Evolutionary conservation across 306 rosid genomes (phyloP), one percentile per base, ranked within the genome.

Genomic region (Trichosanthes truncata): DNA sequence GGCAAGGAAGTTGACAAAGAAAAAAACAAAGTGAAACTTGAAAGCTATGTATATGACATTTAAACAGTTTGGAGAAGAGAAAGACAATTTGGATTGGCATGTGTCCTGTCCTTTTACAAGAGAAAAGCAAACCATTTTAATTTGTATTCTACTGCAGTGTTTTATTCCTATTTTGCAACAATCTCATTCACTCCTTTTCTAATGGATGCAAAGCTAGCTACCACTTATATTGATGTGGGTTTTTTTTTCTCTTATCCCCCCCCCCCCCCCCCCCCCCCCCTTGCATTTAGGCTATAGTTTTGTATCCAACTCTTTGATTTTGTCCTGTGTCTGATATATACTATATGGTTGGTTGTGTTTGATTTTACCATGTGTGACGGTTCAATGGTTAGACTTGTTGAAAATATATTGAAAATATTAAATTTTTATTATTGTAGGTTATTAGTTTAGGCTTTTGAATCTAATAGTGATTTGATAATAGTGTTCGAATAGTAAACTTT

Each of bases 31-130:
- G 74, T 36, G 74, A 38, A 36, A 36, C 21, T 66, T 3, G 48
- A 38, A 66, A 66, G 49, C n/a, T 0, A 29, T 1, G 69, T 62
- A 62, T 12, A 62, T 62, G 69, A 62, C 21, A 62, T 62, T 62
- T 62, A 62, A 62, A 62, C 41, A 62, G 69, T 62, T 61, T 62
- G 18, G 7, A 31, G 18, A 11, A 3, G 41, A 62, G 69, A 62
- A 62, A 29, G 69, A 62, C 69, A 66, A 40, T 20, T 5, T 36
- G 45, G 45, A 66, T 66, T 66, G 74, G 74, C 48, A 66, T 66
- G 48, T 66, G 74, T 66, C 74, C 43, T 66, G 74, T 66, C 74
- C 49, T 66, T 66, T 66, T 66, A 36, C 3, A 66, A 66, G 74
- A 66, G 36, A 66, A n/a, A 66, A 66, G 74, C 49, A 36, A 36